Conservation (phyloP, 306 rosid genomes). For the Prunus salicina region DNA sequence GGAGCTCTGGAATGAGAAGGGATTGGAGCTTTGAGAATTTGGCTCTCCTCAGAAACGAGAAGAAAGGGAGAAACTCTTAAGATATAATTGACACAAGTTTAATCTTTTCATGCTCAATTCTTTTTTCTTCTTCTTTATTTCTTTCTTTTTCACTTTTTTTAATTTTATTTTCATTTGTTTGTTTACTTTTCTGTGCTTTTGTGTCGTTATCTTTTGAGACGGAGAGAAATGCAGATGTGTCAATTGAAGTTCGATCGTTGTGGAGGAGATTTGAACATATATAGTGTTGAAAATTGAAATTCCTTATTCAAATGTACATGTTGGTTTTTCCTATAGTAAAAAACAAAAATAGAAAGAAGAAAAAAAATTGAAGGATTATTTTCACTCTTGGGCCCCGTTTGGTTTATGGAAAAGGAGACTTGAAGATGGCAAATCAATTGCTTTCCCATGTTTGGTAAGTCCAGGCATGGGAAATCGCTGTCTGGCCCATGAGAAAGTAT, state of each 20-base stretch:
- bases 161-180: background rate
- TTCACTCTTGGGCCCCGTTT: background rate
- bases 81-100: background rate
- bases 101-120: background rate
- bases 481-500: too few relatives aligned
- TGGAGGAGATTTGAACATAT: background rate
- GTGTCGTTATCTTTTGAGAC: background rate
- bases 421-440: too few relatives aligned
- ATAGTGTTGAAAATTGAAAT: background rate
- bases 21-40: constrained; percentile 85
- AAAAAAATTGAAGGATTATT: background rate
- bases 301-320: background rate
- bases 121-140: background rate
- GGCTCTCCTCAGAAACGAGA: constrained; percentile 22
- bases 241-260: background rate
- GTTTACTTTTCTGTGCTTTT: background rate
- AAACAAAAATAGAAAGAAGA: background rate
- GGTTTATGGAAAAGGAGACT: too few relatives aligned
- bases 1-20: constrained; percentile 87
- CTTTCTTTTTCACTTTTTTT: background rate
- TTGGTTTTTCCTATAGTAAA: background rate
- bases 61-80: constrained; percentile 18
- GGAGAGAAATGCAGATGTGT: background rate
- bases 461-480: too few relatives aligned
- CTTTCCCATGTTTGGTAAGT: too few relatives aligned